Conservation (phyloP, 345 rosid genomes). For the Capsella bursapastoris region DNA sequence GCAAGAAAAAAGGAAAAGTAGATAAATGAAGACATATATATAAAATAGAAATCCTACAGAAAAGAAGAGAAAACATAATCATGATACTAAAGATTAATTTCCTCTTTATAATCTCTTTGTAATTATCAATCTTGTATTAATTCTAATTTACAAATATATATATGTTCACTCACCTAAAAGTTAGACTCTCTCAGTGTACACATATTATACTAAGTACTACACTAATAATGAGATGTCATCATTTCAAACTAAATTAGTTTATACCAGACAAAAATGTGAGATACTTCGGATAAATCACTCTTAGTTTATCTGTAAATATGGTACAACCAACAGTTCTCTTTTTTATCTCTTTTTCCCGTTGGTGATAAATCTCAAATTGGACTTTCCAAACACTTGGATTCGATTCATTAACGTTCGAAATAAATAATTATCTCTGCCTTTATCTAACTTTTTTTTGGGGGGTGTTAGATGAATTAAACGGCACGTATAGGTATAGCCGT, state of each 20-base stretch:
- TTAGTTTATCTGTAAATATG: not conserved
- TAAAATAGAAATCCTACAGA: not conserved
- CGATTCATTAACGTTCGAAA: constrained; percentile 23
- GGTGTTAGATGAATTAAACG: constrained; percentile 36
- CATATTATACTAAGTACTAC: not conserved
- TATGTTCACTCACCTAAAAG: no score
- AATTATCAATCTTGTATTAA: constrained; percentile 14
- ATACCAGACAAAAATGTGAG: not conserved
- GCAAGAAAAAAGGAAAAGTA: constrained; percentile 32
- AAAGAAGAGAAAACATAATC: constrained; percentile 43
- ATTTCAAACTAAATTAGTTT: no score
- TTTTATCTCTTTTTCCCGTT: constrained; percentile 6
- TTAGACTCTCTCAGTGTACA: no score
- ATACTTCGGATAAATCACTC: not conserved
- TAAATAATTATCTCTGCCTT: constrained; percentile 6
- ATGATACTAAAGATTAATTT: constrained; percentile 41
- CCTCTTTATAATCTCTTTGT: constrained; percentile 36
- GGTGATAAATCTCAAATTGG: not conserved
- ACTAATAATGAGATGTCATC: not conserved
- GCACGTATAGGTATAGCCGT: constrained; percentile 1
- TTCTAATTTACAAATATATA: not conserved
- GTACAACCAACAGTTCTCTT: not conserved
- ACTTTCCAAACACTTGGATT: constrained; percentile 29
- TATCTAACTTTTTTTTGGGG: constrained; percentile 12
- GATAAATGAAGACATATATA: constrained; percentile 24